Percentiles rank a stretch among this genome's conserved stretches.
Evolutionary conservation across 768 basidiomycete species (phyloP).

Genomic region (Nevesoporus exiguus): DNA sequence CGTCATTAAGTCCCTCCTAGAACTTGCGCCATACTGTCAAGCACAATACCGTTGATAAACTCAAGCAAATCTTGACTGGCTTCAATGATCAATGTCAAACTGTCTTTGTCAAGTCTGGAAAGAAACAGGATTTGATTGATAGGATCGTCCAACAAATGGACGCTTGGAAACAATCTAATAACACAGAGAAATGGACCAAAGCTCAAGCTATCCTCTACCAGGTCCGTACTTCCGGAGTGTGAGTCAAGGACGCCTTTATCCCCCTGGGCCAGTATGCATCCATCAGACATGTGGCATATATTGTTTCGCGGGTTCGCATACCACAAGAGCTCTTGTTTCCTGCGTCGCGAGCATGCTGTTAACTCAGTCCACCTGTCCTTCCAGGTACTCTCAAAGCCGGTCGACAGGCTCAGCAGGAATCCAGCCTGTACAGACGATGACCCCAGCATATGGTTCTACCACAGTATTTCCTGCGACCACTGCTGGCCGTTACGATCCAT

Average conservation of each 20-base stretch:
- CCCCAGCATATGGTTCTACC: constrained; percentile 18
- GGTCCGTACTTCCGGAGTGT: constrained; percentile 65
- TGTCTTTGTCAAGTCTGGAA: constrained; percentile 69
- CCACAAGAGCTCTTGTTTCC: constrained; percentile 2
- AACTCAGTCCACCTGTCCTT: constrained; percentile 10
- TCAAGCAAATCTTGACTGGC: constrained; percentile 76
- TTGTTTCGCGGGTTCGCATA: constrained; percentile 6
- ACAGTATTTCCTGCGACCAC: constrained; percentile 24
- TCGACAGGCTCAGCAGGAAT: constrained; percentile 21
- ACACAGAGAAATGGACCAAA: constrained; percentile 64
- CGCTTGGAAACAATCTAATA: constrained; percentile 52
- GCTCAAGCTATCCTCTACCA: constrained; percentile 65
- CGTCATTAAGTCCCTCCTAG: constrained; percentile 39
- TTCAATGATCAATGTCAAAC: constrained; percentile 77
- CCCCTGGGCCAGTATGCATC: constrained; percentile 7
- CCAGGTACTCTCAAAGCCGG: constrained; percentile 29
- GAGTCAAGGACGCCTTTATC: constrained; percentile 37
- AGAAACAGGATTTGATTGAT: constrained; percentile 86
- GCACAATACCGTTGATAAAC: constrained; percentile 79
- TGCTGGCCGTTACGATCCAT: constrained; percentile 60
- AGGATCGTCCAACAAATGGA: constrained; percentile 61
- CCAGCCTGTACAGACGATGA: constrained; percentile 25
- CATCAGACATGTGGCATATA: constrained; percentile 7
- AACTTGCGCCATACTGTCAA: constrained; percentile 66
- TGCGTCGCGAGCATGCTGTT: constrained; percentile 12